Evolutionary conservation across 1,139 yeast genomes (phyloP).

Genomic region (Geotrichum europaeum): DNA sequence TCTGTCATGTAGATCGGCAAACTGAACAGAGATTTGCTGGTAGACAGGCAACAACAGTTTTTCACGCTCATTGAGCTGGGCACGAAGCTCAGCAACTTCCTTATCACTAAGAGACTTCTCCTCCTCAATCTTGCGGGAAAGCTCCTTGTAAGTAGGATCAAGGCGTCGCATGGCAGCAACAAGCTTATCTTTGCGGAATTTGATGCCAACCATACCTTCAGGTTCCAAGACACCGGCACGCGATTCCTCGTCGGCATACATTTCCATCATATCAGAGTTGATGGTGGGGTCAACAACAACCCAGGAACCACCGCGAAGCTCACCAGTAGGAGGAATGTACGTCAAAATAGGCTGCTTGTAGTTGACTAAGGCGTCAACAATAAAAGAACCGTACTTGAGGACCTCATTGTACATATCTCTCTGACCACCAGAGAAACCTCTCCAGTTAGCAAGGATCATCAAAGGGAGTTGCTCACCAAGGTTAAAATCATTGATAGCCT

Average conservation of each 20-base stretch:
- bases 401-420: slow-evolving; percentile 99
- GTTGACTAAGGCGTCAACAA: slow-evolving; percentile 94
- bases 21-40: slow-evolving; percentile 88
- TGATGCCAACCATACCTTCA: slow-evolving; percentile 98
- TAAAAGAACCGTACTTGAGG: slow-evolving; percentile 90
- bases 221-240: slow-evolving; percentile 99
- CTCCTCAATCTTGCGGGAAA: slow-evolving; percentile 51
- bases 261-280: slow-evolving; percentile 96
- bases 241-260: slow-evolving; percentile 94
- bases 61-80: slow-evolving; percentile 72
- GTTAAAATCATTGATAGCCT: slow-evolving; percentile 95
- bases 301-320: slow-evolving; percentile 99
- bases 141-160: slow-evolving; percentile 65
- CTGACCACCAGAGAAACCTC: slow-evolving; percentile 99
- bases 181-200: slow-evolving; percentile 89
- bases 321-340: slow-evolving; percentile 97
- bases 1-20: slow-evolving; percentile 96
- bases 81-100: slow-evolving; percentile 58
- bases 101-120: slow-evolving; percentile 53
- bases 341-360: slow-evolving; percentile 96
- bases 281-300: slow-evolving; percentile 98
- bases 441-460: slow-evolving; percentile 98
- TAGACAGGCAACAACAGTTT: slow-evolving; percentile 76
- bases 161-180: slow-evolving; percentile 84
- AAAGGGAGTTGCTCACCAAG: slow-evolving; percentile 96